Evolutionary conservation across 176 grass and related monocot genomes (phyloP).

Genomic region (Lolium multiflorum): DNA sequence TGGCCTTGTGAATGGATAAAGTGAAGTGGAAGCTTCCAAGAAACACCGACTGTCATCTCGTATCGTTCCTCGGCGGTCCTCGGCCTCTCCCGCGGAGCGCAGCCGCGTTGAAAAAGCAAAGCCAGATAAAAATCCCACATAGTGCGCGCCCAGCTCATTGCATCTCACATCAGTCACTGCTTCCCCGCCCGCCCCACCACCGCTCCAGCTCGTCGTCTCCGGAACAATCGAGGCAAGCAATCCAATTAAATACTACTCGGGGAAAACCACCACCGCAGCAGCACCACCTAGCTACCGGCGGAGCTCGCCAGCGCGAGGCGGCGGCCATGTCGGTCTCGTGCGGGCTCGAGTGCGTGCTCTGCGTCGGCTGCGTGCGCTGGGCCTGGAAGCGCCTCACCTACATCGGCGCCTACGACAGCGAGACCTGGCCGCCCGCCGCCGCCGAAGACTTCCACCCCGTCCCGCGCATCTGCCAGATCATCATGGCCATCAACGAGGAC

Average conservation of each 20-base stretch:
- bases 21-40: no score
- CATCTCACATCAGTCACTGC: no score
- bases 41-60: no score
- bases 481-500: conserved; percentile 80
- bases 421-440: conserved; percentile 76
- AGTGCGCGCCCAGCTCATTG: no score
- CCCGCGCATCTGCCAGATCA: conserved; percentile 76
- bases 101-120: no score
- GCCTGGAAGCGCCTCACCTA: conserved; percentile 91
- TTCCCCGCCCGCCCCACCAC: background rate
- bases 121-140: no score
- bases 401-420: conserved; percentile 99
- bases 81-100: no score
- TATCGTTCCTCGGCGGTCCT: background rate
- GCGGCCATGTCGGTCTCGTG: conserved; percentile 85
- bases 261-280: background rate
- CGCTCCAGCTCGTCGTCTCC: conserved; percentile 32
- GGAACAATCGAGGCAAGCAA: background rate
- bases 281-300: background rate
- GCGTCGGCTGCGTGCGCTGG: conserved; percentile 84
- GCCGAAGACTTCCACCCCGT: conserved; percentile 74
- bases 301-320: no score
- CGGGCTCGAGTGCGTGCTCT: conserved; percentile 93
- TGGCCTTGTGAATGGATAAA: no score
- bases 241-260: background rate